These are phyloP conservation scores for Lactarius sanguifluus DNA, from an alignment of 768 basidiomycete genomes.

Conservation along the genomic window DNA sequence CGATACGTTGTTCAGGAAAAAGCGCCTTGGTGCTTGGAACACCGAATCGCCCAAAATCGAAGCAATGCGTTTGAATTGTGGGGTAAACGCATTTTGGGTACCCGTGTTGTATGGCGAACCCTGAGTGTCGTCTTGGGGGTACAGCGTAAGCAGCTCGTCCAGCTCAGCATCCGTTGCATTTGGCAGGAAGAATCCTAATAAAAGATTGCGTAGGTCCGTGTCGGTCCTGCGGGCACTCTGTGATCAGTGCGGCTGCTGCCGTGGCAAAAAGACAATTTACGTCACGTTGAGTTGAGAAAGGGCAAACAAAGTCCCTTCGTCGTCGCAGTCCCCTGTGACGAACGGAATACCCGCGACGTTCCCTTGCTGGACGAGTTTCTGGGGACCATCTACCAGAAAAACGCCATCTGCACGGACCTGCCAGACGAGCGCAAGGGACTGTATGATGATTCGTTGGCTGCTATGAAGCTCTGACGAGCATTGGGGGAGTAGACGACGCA, in stretches of 20 bases:
- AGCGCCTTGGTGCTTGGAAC: no score
- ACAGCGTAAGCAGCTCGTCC: slow-evolving; percentile 16
- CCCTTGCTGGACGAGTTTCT: slow-evolving; percentile 38
- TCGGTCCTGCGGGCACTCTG: slow-evolving; percentile 22
- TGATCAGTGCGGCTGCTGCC: background rate
- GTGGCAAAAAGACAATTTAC: slow-evolving; percentile 18
- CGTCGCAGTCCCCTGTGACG: slow-evolving; percentile 35
- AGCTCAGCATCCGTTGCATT: slow-evolving; percentile 20
- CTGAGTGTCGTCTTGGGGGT: slow-evolving; percentile 27
- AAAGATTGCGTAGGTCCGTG: slow-evolving; percentile 20
- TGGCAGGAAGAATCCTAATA: slow-evolving; percentile 17
- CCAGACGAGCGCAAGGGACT: slow-evolving; percentile 38
- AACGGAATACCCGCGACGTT: slow-evolving; percentile 34
- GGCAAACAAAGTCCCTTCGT: slow-evolving; percentile 34
- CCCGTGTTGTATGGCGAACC: slow-evolving; percentile 37
- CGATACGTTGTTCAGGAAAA: no score
- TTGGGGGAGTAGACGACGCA: slow-evolving; percentile 6
- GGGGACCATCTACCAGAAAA: slow-evolving; percentile 39
- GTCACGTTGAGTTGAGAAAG: slow-evolving; percentile 32
- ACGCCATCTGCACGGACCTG: slow-evolving; percentile 42
- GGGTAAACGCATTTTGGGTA: slow-evolving; percentile 30
- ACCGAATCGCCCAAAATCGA: no score
- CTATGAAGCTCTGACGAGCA: background rate
- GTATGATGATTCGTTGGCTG: background rate
- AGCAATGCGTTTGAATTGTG: slow-evolving; percentile 16